Percentiles rank a stretch among this genome's conserved stretches.
Conservation (phyloP, 352 stramenopile genomes). For the Pythium coloratum region DNA sequence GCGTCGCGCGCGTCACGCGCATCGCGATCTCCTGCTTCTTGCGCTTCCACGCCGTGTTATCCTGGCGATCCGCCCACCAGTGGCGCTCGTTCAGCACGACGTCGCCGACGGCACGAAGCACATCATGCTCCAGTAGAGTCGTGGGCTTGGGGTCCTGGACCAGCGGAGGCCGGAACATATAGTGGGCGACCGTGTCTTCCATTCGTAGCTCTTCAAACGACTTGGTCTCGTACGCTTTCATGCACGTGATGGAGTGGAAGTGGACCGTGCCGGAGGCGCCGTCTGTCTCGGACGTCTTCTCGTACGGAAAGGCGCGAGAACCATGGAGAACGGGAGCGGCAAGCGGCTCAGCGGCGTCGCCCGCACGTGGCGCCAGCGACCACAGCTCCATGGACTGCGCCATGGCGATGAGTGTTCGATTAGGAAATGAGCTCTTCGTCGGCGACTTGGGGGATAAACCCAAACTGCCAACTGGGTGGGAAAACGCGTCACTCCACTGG, state of each 20-base stretch:
- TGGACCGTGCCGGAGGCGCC: not conserved
- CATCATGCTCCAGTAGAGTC: not conserved
- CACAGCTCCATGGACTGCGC: not conserved
- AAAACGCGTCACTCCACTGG: no score
- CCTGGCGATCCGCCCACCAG: not conserved
- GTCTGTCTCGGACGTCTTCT: not conserved
- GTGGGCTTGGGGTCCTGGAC: not conserved
- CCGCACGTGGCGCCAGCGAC: not conserved
- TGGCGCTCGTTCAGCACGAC: not conserved
- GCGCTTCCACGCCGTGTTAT: not conserved
- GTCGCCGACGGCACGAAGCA: not conserved
- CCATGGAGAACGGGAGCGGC: not conserved
- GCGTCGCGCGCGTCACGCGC: not conserved
- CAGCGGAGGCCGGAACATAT: not conserved
- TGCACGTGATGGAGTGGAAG: not conserved
- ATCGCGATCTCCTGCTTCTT: not conserved
- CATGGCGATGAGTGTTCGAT: not conserved
- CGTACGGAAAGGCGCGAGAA: not conserved
- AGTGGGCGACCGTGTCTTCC: not conserved
- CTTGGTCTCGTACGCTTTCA: not conserved
- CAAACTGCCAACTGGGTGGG: no score
- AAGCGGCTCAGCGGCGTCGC: no score
- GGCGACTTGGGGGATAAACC: not conserved
- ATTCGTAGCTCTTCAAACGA: not conserved
- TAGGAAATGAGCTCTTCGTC: no score